These are phyloP conservation scores for Metschnikowia cubensis DNA, from an alignment of 805 yeast genomes.

Conservation along the genomic window DNA sequence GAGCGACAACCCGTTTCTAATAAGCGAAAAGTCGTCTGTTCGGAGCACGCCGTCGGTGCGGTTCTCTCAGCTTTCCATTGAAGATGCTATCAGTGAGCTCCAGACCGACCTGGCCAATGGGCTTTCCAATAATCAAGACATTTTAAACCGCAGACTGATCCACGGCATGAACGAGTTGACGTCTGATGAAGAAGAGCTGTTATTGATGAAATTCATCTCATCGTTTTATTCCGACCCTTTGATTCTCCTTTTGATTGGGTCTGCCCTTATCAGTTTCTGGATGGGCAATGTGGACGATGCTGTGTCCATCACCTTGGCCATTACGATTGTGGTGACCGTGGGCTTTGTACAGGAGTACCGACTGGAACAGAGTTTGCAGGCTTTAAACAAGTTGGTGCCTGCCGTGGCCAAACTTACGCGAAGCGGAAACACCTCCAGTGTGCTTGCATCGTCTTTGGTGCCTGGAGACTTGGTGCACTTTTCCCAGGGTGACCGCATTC, in stretches of 20 bases:
- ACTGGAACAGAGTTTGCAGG: slow-evolving; percentile 91
- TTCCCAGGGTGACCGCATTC: slow-evolving; percentile 90
- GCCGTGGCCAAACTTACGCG: slow-evolving; percentile 93
- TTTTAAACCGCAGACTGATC: slow-evolving; percentile 61
- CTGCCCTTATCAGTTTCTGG: slow-evolving; percentile 79
- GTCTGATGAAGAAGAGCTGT: slow-evolving; percentile 71
- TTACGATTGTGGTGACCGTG: slow-evolving; percentile 88
- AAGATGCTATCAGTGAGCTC: slow-evolving; percentile 60
- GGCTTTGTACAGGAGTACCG: slow-evolving; percentile 97
- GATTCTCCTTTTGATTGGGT: slow-evolving; percentile 81
- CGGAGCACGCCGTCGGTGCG: slow-evolving; percentile 54
- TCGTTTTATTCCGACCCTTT: slow-evolving; percentile 89
- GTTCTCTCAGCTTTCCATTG: slow-evolving; percentile 58
- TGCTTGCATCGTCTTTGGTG: slow-evolving; percentile 80
- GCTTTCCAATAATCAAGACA: slow-evolving; percentile 64
- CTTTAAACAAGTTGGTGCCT: slow-evolving; percentile 88
- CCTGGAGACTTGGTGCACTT: slow-evolving; percentile 95
- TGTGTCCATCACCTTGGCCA: slow-evolving; percentile 87
- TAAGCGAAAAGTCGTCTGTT: slow-evolving; percentile 18
- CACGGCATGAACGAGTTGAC: slow-evolving; percentile 81
- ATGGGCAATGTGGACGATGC: slow-evolving; percentile 99
- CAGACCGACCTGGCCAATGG: slow-evolving; percentile 62
- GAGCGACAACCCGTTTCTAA: slow-evolving; percentile 35
- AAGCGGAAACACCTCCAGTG: slow-evolving; percentile 72
- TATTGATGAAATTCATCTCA: slow-evolving; percentile 67